Evolutionary conservation across 2,329 filamentous ascomycete species (phyloP).

Genomic region (Aspergillus amoenus): DNA sequence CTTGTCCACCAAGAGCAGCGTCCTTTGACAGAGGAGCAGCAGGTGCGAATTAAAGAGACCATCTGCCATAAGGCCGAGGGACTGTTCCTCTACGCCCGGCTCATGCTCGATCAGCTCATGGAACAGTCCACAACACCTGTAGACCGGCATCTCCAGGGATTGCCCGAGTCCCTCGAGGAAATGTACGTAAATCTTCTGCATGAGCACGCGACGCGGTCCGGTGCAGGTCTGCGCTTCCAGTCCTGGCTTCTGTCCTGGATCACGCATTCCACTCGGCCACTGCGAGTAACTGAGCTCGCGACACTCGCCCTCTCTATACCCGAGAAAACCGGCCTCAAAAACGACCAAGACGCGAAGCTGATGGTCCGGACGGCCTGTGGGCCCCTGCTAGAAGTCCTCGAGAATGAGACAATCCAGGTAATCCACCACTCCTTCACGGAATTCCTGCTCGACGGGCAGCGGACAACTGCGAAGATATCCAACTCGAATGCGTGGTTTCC

Average conservation of each 20-base stretch:
- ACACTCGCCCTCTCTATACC: conserved; percentile 15
- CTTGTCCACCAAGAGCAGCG: conserved; percentile 15
- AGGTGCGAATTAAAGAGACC: conserved; percentile 27
- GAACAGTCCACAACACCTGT: conserved; percentile 19
- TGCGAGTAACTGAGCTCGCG: conserved; percentile 46
- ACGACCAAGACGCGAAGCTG: conserved; percentile 28
- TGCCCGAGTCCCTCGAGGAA: conserved; percentile 40
- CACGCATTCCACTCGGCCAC: conserved; percentile 43
- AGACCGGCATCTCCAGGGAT: conserved; percentile 24
- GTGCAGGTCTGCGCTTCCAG: conserved; percentile 33
- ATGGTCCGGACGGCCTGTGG: conserved; percentile 41
- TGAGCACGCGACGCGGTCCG: conserved; percentile 37
- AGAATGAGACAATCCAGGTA: conserved; percentile 47
- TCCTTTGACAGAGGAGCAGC: conserved; percentile 7
- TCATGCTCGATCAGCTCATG: conserved; percentile 43
- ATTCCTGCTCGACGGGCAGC: conserved; percentile 33
- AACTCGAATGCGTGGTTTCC: not conserved
- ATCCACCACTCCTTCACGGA: conserved; percentile 53
- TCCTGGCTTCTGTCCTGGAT: conserved; percentile 41
- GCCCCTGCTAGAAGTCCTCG: conserved; percentile 45
- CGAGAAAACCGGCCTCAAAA: not conserved
- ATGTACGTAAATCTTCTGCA: conserved; percentile 42
- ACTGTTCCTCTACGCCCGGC: conserved; percentile 46
- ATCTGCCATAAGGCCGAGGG: conserved; percentile 34
- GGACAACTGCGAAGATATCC: not conserved